Evolutionary conservation across 2,329 filamentous ascomycete genomes (phyloP).

Genomic region (Ploettnerulaceae sp.): DNA sequence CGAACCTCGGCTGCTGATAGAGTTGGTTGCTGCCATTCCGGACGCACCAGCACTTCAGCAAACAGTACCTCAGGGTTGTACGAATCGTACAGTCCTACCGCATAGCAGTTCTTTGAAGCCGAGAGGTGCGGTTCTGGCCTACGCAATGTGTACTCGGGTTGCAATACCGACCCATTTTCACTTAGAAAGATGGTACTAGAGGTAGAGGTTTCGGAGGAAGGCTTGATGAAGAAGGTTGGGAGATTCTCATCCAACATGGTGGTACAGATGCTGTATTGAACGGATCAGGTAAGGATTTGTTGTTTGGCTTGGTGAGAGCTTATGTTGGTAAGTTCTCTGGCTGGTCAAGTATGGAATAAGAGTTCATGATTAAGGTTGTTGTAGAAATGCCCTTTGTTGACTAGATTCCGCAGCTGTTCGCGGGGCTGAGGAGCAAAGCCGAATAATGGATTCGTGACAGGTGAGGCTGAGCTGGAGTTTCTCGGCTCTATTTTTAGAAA

Average conservation of each 20-base stretch:
- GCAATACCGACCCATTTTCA: conserved; percentile 75
- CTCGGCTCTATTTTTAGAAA: not conserved
- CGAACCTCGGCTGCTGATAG: conserved; percentile 78
- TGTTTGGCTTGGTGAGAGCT: conserved; percentile 8
- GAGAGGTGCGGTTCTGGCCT: conserved; percentile 67
- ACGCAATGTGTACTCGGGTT: conserved; percentile 74
- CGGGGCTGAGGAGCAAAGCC: conserved; percentile 21
- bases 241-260: conserved; percentile 94
- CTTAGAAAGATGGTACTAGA: conserved; percentile 52
- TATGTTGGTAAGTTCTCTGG: conserved; percentile 12
- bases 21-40: conserved; percentile 79
- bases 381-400: not conserved
- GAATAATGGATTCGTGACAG: conserved; percentile 10
- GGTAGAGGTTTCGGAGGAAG: conserved; percentile 46
- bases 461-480: conserved; percentile 19
- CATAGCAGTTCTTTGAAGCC: conserved; percentile 76
- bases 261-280: too few species aligned
- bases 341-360: not conserved
- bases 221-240: conserved; percentile 61
- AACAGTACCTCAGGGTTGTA: conserved; percentile 77
- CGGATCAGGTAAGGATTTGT: conserved; percentile 7
- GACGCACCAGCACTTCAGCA: conserved; percentile 77
- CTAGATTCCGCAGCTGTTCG: conserved; percentile 7
- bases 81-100: conserved; percentile 77
- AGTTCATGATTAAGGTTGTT: conserved; percentile 14